Percentiles rank a stretch among this genome's conserved stretches.
Conservation (phyloP, 257 asterid species). For the Primulina huaijiensis region DNA sequence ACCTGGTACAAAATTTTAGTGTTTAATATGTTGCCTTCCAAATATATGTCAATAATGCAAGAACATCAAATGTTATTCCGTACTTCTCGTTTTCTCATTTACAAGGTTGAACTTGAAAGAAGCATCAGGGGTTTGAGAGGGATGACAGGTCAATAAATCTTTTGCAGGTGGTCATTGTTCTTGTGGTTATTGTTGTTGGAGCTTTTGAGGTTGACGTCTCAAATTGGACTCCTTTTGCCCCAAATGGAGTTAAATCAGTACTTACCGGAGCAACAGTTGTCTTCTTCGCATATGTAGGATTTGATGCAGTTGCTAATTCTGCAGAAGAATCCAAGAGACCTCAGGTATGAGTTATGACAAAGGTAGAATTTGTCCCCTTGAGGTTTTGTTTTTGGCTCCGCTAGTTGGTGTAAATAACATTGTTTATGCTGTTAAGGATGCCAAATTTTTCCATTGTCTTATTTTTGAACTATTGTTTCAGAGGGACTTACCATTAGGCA, state of each 20-base stretch:
- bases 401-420: conserved; percentile 11
- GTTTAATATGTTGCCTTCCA: background rate
- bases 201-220: conserved; percentile 75
- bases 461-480: conserved; percentile 37
- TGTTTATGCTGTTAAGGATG: conserved; percentile 4
- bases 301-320: conserved; percentile 97
- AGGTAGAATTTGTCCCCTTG: conserved; percentile 21
- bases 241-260: conserved; percentile 64
- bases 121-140: conserved; percentile 19
- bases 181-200: conserved; percentile 71
- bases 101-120: conserved; percentile 4
- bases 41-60: background rate
- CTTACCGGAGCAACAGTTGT: conserved; percentile 95
- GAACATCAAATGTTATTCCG: background rate
- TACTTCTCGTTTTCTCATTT: conserved; percentile 3
- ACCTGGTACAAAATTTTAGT: background rate
- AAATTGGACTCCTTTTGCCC: conserved; percentile 92
- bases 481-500: conserved; percentile 93
- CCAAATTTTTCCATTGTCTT: conserved; percentile 11
- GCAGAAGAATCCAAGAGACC: conserved; percentile 98
- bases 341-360: conserved; percentile 45
- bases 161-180: conserved; percentile 78
- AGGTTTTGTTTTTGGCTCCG: conserved; percentile 9
- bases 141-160: conserved; percentile 30
- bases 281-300: conserved; percentile 96